Conservation (phyloP, 108 stramenopile genomes). For the Aurantiochytrium sp. region DNA sequence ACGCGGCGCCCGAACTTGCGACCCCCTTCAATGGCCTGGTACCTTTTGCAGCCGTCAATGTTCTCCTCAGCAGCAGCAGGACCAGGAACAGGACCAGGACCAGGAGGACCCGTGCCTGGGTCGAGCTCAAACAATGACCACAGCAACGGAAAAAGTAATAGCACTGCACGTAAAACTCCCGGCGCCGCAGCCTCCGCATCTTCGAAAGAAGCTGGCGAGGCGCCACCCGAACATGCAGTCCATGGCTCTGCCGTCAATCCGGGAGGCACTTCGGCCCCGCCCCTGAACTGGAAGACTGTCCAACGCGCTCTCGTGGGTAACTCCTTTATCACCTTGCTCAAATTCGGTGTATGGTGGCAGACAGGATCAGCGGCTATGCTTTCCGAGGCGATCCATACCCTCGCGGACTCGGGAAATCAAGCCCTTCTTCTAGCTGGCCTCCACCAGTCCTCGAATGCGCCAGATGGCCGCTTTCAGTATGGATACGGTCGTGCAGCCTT, state of each 20-base stretch:
- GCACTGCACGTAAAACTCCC: neutral
- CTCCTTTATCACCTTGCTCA: slow-evolving; percentile 70
- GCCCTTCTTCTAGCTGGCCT: slow-evolving; percentile 74
- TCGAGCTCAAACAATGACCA: neutral
- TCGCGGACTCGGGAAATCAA: slow-evolving; percentile 91
- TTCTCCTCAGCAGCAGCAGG: neutral
- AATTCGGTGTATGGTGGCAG: slow-evolving; percentile 73
- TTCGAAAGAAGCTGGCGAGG: neutral
- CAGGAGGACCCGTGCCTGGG: neutral
- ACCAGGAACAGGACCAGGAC: neutral
- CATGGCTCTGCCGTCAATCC: neutral
- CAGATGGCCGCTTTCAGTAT: slow-evolving; percentile 80
- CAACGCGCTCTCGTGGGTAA: slow-evolving; percentile 72
- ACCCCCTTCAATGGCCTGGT: neutral
- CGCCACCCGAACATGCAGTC: neutral
- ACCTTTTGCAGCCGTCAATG: neutral
- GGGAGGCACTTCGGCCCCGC: neutral
- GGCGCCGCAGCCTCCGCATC: too few species aligned
- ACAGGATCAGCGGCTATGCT: slow-evolving; percentile 84
- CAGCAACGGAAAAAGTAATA: too few species aligned
- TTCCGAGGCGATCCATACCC: slow-evolving; percentile 83
- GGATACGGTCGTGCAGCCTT: slow-evolving; percentile 80
- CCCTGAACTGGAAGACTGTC: slow-evolving; percentile 21
- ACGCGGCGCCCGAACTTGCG: neutral
- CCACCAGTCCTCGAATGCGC: slow-evolving; percentile 56